Conservation (phyloP, 306 rosid species). For the Fragaria ananassa region DNA sequence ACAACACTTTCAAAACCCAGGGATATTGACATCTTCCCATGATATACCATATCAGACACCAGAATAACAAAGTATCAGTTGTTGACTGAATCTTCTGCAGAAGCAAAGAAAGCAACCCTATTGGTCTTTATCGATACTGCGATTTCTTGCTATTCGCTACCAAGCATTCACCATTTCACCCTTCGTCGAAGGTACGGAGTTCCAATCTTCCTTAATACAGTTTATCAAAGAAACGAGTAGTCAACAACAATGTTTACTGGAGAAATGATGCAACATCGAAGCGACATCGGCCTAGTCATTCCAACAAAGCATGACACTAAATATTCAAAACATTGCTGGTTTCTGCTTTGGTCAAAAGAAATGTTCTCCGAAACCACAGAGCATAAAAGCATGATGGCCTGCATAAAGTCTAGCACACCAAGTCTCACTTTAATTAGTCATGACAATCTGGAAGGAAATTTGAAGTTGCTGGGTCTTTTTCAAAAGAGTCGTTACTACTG, state of each 20-base stretch:
- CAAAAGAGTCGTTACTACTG: background rate
- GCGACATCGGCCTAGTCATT: background rate
- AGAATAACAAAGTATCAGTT: background rate
- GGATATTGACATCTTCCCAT: background rate
- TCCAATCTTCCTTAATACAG: background rate
- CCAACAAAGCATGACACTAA: background rate
- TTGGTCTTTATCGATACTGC: background rate
- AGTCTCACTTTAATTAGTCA: background rate
- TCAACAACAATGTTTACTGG: background rate
- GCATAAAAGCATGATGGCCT: background rate
- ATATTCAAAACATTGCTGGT: background rate
- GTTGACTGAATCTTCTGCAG: background rate
- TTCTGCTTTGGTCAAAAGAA: background rate
- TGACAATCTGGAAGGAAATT: background rate
- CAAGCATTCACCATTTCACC: background rate
- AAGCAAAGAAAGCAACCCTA: background rate
- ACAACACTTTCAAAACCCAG: background rate
- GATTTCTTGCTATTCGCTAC: background rate
- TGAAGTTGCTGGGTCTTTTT: background rate
- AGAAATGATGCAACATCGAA: background rate
- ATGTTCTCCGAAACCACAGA: background rate
- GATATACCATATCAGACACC: background rate
- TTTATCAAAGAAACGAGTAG: background rate
- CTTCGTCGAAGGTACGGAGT: background rate
- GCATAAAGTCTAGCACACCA: background rate